Percentiles rank a stretch among this genome's conserved stretches.
phyloP scores from a whole-genome alignment of 371 early-diverging fungal species.

The Rhizopus delemar region DNA sequence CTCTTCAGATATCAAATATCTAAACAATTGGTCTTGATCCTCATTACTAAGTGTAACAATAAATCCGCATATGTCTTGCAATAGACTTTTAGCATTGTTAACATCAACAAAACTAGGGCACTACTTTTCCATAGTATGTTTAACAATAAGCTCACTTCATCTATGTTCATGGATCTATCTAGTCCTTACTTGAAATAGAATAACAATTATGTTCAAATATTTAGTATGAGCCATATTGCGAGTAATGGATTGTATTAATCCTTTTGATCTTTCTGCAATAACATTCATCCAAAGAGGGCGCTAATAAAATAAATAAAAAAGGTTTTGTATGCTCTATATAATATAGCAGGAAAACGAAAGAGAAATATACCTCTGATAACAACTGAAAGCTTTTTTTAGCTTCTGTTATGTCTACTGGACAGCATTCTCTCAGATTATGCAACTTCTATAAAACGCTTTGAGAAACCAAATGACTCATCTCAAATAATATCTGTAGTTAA shows the following conservation, averaged over 20 bases:
- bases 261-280: constrained; percentile 5
- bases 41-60: constrained; percentile 18
- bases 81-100: constrained; percentile 10
- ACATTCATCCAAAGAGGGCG: constrained; percentile 14
- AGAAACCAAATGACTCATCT: no score
- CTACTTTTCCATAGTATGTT: constrained; percentile 10
- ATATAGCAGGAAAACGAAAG: not conserved
- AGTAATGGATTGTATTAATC: constrained; percentile 5
- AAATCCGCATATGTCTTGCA: constrained; percentile 35
- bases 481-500: not conserved
- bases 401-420: constrained; percentile 22
- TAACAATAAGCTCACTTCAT: not conserved
- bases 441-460: not conserved
- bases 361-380: constrained; percentile 12
- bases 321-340: not conserved
- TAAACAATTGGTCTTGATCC: constrained; percentile 27
- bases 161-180: not conserved
- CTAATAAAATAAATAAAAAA: constrained; percentile 3
- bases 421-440: not conserved
- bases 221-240: constrained; percentile 2
- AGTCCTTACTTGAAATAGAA: constrained; percentile 36
- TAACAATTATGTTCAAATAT: constrained; percentile 32
- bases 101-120: constrained; percentile 24
- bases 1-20: constrained; percentile 11
- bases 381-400: constrained; percentile 16